These are phyloP conservation scores for Leonotis leonurus DNA, from an alignment of 257 asterid species.

Conservation along the genomic window DNA sequence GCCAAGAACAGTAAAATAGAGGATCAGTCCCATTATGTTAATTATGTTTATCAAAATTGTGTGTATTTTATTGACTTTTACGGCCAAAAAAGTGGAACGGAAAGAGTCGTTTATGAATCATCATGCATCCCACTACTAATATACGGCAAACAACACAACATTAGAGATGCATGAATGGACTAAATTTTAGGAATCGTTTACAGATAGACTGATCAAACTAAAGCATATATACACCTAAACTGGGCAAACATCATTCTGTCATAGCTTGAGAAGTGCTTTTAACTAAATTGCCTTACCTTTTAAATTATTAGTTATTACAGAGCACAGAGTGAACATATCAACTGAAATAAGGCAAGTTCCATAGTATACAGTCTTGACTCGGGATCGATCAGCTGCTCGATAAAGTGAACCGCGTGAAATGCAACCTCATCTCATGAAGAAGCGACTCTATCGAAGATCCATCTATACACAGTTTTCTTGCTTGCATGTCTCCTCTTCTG, in stretches of 20 bases:
- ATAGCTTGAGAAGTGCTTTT: background rate
- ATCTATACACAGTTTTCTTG: conserved; percentile 17
- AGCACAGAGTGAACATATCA: conserved; percentile 5
- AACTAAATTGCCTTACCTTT: background rate
- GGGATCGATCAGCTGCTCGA: conserved; percentile 5
- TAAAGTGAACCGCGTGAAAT: no score
- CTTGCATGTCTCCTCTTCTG: conserved; percentile 4
- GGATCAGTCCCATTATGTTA: no score
- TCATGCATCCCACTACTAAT: no score
- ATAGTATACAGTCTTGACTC: conserved; percentile 3
- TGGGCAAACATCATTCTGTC: background rate
- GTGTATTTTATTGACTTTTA: no score
- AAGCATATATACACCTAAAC: background rate
- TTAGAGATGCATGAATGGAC: background rate
- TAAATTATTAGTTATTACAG: conserved; percentile 12
- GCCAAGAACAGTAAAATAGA: no score
- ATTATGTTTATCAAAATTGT: no score
- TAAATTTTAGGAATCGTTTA: no score
- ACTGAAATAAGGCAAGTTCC: background rate
- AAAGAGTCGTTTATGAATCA: no score
- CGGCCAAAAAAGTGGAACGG: no score
- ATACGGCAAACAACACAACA: no score
- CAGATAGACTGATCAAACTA: no score
- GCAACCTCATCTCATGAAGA: conserved; percentile 15
- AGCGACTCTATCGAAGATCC: conserved; percentile 2